Percentiles rank a stretch among this genome's conserved stretches.
Evolutionary conservation across 169 alveolate genomes (phyloP).

Genomic region (Cryptosporidium tyzzeri): DNA sequence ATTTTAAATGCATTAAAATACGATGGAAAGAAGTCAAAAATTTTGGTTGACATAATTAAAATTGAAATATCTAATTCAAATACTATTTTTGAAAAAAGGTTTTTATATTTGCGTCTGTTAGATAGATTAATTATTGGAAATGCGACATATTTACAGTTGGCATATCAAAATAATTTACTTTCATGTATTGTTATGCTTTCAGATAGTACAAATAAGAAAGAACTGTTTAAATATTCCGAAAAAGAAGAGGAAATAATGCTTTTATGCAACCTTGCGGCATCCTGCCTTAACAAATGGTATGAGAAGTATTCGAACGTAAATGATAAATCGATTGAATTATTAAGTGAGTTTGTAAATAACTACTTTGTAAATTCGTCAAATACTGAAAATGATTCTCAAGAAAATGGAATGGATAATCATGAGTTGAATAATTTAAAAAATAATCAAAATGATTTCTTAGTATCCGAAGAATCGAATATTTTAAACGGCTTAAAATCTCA

Average conservation of each 20-base stretch:
- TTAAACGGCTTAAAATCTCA: background rate
- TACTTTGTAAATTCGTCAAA: background rate
- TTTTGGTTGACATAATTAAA: constrained; percentile 35
- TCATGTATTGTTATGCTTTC: constrained; percentile 22
- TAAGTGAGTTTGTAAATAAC: background rate
- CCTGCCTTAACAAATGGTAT: constrained; percentile 52
- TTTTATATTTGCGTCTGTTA: constrained; percentile 21
- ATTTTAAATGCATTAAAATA: background rate
- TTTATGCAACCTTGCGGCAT: constrained; percentile 18
- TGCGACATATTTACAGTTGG: background rate
- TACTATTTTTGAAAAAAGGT: constrained; percentile 17
- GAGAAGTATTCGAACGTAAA: background rate
- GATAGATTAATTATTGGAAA: constrained; percentile 21
- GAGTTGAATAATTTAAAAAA: background rate
- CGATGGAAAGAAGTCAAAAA: background rate
- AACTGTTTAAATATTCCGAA: constrained; percentile 2
- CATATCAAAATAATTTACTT: constrained; percentile 13
- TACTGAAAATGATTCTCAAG: background rate
- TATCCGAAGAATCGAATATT: background rate
- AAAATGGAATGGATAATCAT: background rate
- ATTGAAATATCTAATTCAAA: constrained; percentile 6
- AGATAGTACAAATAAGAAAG: background rate
- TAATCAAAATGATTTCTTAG: background rate
- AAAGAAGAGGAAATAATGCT: constrained; percentile 4
- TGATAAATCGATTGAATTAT: background rate